Evolutionary conservation across 352 stramenopile genomes (phyloP).

Genomic region (Phytopythium sindhum): DNA sequence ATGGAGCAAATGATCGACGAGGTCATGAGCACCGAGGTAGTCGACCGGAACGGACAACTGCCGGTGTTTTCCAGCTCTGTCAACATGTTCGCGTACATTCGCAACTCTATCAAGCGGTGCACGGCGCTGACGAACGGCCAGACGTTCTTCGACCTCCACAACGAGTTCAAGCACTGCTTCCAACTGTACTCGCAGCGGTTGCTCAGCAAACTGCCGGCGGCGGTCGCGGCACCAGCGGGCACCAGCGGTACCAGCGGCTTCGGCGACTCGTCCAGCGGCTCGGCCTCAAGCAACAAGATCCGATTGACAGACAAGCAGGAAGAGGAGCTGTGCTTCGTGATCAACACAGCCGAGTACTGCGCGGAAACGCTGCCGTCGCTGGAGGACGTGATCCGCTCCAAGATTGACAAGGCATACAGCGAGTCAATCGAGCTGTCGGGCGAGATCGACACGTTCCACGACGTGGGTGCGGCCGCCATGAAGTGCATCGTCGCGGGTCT

Average conservation of each 20-base stretch:
- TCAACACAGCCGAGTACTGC: constrained; percentile 99
- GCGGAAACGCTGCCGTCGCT: constrained; percentile 95
- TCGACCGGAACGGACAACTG: constrained; percentile 93
- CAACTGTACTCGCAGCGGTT: constrained; percentile 76
- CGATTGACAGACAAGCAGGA: constrained; percentile 89
- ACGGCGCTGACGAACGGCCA: constrained; percentile 96
- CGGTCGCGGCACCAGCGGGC: constrained; percentile 15
- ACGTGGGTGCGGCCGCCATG: constrained; percentile 93
- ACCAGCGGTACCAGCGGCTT: constrained; percentile 9
- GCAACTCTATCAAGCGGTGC: constrained; percentile 97
- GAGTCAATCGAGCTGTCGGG: constrained; percentile 92
- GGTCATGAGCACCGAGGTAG: constrained; percentile 90
- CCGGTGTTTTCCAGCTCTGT: constrained; percentile 96
- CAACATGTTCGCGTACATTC: constrained; percentile 99
- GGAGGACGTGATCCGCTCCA: constrained; percentile 95
- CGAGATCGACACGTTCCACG: constrained; percentile 95
- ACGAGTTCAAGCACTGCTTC: constrained; percentile 89
- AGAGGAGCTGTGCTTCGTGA: constrained; percentile 95
- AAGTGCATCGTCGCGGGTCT: constrained; percentile 93
- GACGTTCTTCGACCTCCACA: constrained; percentile 96
- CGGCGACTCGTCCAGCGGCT: constrained; percentile 20
- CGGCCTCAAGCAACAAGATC: constrained; percentile 24
- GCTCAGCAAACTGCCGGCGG: constrained; percentile 61
- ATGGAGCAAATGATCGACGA: constrained; percentile 93
- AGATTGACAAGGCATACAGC: constrained; percentile 93